A percentile compares a stretch with the other conserved stretches of the same genome.
These are phyloP conservation scores for Maudiozyma saulgeensis DNA, from an alignment of 805 yeast genomes.

Conservation along the genomic window DNA sequence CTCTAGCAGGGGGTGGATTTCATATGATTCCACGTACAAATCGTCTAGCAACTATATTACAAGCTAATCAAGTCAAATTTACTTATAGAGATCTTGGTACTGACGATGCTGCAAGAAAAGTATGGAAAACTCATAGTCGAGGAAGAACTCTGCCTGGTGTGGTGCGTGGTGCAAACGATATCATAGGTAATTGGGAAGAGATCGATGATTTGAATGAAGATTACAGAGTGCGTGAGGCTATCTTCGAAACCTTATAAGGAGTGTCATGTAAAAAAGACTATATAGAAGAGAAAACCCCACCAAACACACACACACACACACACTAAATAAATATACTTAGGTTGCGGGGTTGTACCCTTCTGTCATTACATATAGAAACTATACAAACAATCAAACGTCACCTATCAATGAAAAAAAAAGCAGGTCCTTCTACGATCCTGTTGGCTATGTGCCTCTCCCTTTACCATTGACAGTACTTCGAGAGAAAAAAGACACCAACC, in stretches of 20 bases:
- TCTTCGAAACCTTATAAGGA: conserved; percentile 49
- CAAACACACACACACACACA: neutral
- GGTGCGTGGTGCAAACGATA: conserved; percentile 71
- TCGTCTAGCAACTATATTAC: conserved; percentile 60
- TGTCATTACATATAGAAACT: too few species aligned
- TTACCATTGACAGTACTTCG: too few species aligned
- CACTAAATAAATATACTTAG: neutral
- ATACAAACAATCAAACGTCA: too few species aligned
- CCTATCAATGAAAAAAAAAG: too few species aligned
- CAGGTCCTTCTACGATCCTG: too few species aligned
- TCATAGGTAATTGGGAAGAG: conserved; percentile 78
- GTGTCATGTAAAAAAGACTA: too few species aligned
- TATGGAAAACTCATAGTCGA: conserved; percentile 67
- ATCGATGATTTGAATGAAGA: conserved; percentile 82
- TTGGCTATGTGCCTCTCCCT: too few species aligned
- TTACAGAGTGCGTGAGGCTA: conserved; percentile 50
- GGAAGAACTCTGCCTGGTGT: conserved; percentile 79
- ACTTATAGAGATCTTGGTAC: conserved; percentile 75
- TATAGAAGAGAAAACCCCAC: neutral
- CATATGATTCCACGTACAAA: conserved; percentile 71
- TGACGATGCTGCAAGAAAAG: conserved; percentile 72
- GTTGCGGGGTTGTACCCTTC: too few species aligned
- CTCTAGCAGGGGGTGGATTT: conserved; percentile 78
- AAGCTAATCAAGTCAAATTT: conserved; percentile 62
- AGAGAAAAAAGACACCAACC: too few species aligned